phyloP scores from a whole-genome alignment of 2,329 filamentous ascomycete species.

The Phialemoniopsis sp. region DNA sequence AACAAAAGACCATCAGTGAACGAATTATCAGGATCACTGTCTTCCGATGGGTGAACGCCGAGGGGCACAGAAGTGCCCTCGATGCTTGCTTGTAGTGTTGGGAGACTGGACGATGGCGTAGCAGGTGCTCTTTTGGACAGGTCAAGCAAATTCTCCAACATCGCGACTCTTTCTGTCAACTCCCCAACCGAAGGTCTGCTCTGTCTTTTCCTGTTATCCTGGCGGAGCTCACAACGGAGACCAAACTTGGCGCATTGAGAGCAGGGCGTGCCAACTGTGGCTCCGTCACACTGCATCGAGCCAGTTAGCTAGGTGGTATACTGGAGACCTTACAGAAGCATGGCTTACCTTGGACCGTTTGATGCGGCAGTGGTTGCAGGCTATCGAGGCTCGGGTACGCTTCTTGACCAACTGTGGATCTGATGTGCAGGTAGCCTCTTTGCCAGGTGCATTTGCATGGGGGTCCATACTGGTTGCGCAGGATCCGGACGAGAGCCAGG shows the following conservation, averaged over 20 bases:
- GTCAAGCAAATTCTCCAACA: not conserved
- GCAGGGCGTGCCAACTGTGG: not conserved
- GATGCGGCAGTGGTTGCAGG: slow-evolving; percentile 9
- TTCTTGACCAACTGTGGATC: slow-evolving; percentile 4
- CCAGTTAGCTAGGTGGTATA: not conserved
- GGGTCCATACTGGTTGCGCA: too few species aligned
- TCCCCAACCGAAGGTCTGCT: not conserved
- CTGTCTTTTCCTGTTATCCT: not conserved
- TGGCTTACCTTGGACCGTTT: slow-evolving; percentile 4
- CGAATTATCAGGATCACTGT: not conserved
- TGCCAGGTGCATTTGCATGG: too few species aligned
- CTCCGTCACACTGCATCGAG: not conserved
- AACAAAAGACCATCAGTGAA: not conserved
- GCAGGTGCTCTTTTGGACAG: not conserved
- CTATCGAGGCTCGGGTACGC: slow-evolving; percentile 6
- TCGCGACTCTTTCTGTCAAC: not conserved
- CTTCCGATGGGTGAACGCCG: not conserved
- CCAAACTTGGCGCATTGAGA: not conserved
- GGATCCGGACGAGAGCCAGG: too few species aligned
- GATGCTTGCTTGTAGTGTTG: too few species aligned
- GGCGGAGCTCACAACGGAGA: not conserved
- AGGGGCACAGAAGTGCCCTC: not conserved
- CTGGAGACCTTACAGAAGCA: too few species aligned
- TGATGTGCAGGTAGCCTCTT: too few species aligned
- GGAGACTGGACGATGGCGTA: not conserved